These are phyloP conservation scores for Marsdenia floribunda DNA, from an alignment of 257 asterid genomes.

Conservation along the genomic window DNA sequence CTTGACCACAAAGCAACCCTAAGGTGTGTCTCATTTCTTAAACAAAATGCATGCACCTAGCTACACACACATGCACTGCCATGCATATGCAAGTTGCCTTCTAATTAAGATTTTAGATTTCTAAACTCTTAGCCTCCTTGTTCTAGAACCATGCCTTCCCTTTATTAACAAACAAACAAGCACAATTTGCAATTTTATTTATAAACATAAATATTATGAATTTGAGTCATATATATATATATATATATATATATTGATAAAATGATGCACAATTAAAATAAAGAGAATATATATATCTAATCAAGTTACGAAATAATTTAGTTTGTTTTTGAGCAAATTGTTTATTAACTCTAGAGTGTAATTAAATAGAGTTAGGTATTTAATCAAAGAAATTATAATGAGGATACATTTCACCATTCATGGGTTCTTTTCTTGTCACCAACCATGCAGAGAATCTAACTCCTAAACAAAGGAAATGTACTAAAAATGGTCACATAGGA, in stretches of 20 bases:
- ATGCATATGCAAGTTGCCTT: not conserved
- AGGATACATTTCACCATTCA: not conserved
- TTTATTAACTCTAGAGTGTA: not conserved
- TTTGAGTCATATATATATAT: too few relatives aligned
- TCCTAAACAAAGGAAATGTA: not conserved
- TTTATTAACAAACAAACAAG: too few relatives aligned
- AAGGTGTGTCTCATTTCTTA: not conserved
- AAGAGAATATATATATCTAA: too few relatives aligned
- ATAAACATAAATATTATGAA: too few relatives aligned
- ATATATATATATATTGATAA: too few relatives aligned
- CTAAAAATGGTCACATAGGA: not conserved
- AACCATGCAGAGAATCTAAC: not conserved
- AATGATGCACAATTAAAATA: too few relatives aligned
- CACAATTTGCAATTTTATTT: too few relatives aligned
- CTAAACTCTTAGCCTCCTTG: too few relatives aligned
- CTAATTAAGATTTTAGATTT: not conserved
- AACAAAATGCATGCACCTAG: constrained; percentile 1
- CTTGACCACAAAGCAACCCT: constrained; percentile 21
- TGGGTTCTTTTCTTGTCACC: not conserved
- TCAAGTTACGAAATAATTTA: not conserved
- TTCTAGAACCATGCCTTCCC: too few relatives aligned
- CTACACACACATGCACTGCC: constrained; percentile 1
- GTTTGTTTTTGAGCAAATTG: not conserved
- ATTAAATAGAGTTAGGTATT: not conserved
- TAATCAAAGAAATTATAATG: not conserved